Conservation (phyloP, 176 grass and related monocot species). For the Oropetium thomaeum region DNA sequence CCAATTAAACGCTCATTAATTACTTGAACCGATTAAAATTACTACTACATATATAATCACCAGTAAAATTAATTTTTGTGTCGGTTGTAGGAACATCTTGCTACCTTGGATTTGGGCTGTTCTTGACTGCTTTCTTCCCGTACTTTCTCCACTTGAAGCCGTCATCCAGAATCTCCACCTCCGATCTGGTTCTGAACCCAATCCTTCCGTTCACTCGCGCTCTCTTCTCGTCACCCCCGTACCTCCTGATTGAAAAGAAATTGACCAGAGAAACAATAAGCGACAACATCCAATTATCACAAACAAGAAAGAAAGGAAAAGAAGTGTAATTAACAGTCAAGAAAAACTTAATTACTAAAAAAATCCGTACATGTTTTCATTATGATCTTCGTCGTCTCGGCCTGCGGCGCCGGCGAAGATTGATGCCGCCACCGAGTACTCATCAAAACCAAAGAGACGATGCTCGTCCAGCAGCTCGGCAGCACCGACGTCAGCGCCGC, state of each 20-base stretch:
- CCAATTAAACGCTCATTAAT: not conserved
- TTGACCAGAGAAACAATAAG: not conserved
- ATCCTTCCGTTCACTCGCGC: constrained; percentile 39
- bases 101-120: constrained; percentile 90
- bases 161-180: constrained; percentile 81
- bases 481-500: not conserved
- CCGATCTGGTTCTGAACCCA: constrained; percentile 73
- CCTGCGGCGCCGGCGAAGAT: not conserved
- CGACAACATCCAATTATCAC: not conserved
- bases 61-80: not conserved
- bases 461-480: constrained; percentile 10
- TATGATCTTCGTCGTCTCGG: not conserved
- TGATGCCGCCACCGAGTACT: constrained; percentile 15
- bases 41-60: too few species aligned
- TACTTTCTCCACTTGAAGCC: constrained; percentile 99
- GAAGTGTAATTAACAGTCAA: not conserved
- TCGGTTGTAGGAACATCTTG: too few species aligned
- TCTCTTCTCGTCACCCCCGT: constrained; percentile 3
- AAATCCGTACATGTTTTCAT: not conserved
- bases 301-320: not conserved
- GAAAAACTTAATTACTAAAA: not conserved
- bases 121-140: constrained; percentile 89
- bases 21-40: too few species aligned
- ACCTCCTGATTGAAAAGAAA: constrained; percentile 4
- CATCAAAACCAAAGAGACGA: not conserved